A percentile compares a stretch with the other conserved stretches of the same genome.
These are phyloP conservation scores for Metschnikowia kofuensis DNA, from an alignment of 805 yeast species.

Conservation along the genomic window DNA sequence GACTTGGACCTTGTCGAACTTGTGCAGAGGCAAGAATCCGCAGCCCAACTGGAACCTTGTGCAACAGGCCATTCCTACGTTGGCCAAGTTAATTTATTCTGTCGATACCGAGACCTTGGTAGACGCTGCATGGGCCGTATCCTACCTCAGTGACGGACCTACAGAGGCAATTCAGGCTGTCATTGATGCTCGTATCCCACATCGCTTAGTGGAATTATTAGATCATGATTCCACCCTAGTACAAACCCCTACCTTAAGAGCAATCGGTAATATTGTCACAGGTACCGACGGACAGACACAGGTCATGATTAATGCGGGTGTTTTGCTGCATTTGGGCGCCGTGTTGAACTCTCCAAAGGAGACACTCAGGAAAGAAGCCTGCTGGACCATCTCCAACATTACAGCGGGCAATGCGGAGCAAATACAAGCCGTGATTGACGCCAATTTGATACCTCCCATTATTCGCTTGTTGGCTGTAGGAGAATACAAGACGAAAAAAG, in stretches of 20 bases:
- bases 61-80: constrained; percentile 82
- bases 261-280: constrained; percentile 96
- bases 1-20: constrained; percentile 94
- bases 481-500: constrained; percentile 94
- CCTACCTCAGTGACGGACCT: constrained; percentile 91
- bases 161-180: constrained; percentile 94
- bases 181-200: constrained; percentile 92
- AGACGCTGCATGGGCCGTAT: constrained; percentile 99
- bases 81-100: constrained; percentile 87
- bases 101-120: constrained; percentile 90
- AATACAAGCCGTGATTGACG: constrained; percentile 94
- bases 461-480: constrained; percentile 75
- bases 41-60: constrained; percentile 94
- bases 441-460: constrained; percentile 88
- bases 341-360: constrained; percentile 84
- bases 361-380: constrained; percentile 92
- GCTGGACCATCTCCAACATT: constrained; percentile 98
- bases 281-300: constrained; percentile 97
- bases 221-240: constrained; percentile 80
- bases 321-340: constrained; percentile 77
- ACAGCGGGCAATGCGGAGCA: constrained; percentile 97
- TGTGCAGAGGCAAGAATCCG: constrained; percentile 95
- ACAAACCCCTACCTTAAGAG: constrained; percentile 96
- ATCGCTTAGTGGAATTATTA: constrained; percentile 86
- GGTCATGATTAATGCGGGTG: constrained; percentile 89